Evolutionary conservation across 2,329 filamentous ascomycete genomes (phyloP).

Genomic region (Neocucurbitaria cava): DNA sequence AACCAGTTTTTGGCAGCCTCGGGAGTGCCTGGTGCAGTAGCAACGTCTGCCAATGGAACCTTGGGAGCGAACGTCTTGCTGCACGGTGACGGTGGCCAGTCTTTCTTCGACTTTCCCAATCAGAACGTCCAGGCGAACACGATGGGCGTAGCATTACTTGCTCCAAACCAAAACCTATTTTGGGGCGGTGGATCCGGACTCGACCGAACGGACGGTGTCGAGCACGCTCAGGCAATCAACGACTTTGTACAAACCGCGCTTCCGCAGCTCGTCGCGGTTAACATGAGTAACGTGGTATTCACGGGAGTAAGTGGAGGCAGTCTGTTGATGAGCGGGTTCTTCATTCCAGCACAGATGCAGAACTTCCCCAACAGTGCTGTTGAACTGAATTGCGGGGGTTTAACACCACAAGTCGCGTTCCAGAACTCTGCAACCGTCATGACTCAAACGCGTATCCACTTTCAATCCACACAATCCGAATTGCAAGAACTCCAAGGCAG

Average conservation of each 20-base stretch:
- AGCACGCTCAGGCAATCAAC: conserved; percentile 63
- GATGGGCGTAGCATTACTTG: conserved; percentile 62
- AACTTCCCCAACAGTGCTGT: conserved; percentile 60
- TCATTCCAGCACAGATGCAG: conserved; percentile 63
- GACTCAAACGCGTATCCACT: conserved; percentile 61
- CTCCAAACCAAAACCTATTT: conserved; percentile 62
- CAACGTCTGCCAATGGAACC: conserved; percentile 41
- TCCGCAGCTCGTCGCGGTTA: conserved; percentile 62
- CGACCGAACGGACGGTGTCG: conserved; percentile 62
- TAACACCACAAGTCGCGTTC: conserved; percentile 62
- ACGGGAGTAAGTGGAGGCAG: conserved; percentile 65
- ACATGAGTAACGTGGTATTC: conserved; percentile 62
- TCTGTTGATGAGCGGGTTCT: conserved; percentile 63
- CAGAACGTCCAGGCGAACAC: conserved; percentile 60
- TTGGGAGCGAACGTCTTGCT: conserved; percentile 63
- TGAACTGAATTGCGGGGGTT: conserved; percentile 63
- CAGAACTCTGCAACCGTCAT: conserved; percentile 53
- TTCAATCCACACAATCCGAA: conserved; percentile 63
- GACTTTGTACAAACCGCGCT: conserved; percentile 60
- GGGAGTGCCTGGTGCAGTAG: conserved; percentile 57
- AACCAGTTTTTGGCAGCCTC: conserved; percentile 60
- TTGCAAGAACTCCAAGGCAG: conserved; percentile 57
- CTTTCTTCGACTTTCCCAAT: conserved; percentile 66
- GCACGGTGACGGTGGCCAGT: conserved; percentile 66
- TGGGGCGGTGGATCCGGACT: conserved; percentile 64